phyloP scores from a whole-genome alignment of 371 early-diverging fungal genomes.

The Rhizopus microsporus region DNA sequence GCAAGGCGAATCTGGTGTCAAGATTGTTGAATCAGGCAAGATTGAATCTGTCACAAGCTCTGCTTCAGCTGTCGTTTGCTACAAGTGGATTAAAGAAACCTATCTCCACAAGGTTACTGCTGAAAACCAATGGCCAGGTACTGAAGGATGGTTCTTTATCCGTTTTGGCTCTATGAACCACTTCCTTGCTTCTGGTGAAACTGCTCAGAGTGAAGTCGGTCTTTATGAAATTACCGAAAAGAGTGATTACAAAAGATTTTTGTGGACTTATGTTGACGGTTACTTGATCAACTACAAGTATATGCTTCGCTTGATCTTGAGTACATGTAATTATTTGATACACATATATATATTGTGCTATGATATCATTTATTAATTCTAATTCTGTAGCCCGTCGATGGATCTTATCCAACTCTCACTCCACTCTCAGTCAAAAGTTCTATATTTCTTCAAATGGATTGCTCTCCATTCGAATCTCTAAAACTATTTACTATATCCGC shows the following conservation, averaged over 20 bases:
- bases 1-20: slow-evolving; percentile 32
- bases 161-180: slow-evolving; percentile 39
- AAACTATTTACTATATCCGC: slow-evolving; percentile 34
- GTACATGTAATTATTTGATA: slow-evolving; percentile 23
- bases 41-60: slow-evolving; percentile 26
- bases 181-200: slow-evolving; percentile 40
- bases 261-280: slow-evolving; percentile 56
- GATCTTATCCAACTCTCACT: slow-evolving; percentile 34
- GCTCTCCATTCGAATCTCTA: slow-evolving; percentile 30
- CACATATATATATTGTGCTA: not conserved
- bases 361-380: not conserved
- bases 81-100: slow-evolving; percentile 38
- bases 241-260: slow-evolving; percentile 40
- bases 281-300: slow-evolving; percentile 59
- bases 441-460: slow-evolving; percentile 33
- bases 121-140: slow-evolving; percentile 31
- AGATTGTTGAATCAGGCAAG: slow-evolving; percentile 41
- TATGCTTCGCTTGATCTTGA: slow-evolving; percentile 38
- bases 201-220: slow-evolving; percentile 37
- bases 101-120: slow-evolving; percentile 29
- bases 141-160: slow-evolving; percentile 45
- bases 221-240: slow-evolving; percentile 30
- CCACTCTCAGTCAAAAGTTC: slow-evolving; percentile 32
- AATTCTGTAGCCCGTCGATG: slow-evolving; percentile 32
- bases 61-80: slow-evolving; percentile 29